These are phyloP conservation scores for Beauveria brongniartii DNA, from an alignment of 2,329 filamentous ascomycete species.

Conservation along the genomic window DNA sequence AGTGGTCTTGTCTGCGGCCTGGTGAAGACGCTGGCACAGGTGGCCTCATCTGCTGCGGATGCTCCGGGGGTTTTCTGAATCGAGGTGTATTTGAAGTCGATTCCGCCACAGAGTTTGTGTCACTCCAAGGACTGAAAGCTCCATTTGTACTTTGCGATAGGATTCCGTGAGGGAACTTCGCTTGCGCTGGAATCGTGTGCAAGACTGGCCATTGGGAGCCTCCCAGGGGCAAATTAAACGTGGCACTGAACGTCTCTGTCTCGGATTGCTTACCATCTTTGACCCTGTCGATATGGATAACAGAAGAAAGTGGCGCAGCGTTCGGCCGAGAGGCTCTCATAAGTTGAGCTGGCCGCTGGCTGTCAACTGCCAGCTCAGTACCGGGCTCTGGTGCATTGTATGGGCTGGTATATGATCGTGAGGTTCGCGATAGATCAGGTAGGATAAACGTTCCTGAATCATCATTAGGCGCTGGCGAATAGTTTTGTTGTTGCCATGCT, in stretches of 20 bases:
- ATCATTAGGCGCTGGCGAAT: not conserved
- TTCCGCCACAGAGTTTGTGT: not conserved
- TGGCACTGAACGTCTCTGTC: not conserved
- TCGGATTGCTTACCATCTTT: not conserved
- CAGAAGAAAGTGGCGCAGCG: not conserved
- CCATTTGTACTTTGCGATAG: too few species aligned
- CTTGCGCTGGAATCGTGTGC: not conserved
- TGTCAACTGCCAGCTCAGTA: not conserved
- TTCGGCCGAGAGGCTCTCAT: not conserved
- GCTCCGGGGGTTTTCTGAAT: not conserved
- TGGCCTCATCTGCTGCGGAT: not conserved
- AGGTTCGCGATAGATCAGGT: not conserved
- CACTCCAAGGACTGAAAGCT: too few species aligned
- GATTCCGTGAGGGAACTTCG: not conserved
- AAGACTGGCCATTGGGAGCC: not conserved
- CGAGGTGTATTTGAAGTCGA: not conserved
- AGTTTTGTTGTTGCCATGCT: not conserved
- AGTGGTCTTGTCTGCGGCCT: not conserved
- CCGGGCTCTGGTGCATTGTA: not conserved
- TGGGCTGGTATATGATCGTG: not conserved
- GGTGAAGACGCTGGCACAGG: not conserved
- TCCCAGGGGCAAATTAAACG: not conserved
- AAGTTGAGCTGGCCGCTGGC: not conserved
- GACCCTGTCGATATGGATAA: not conserved
- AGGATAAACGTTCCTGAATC: not conserved